Conservation (phyloP, 2,329 filamentous ascomycete genomes). For the Thelonectria olida region DNA sequence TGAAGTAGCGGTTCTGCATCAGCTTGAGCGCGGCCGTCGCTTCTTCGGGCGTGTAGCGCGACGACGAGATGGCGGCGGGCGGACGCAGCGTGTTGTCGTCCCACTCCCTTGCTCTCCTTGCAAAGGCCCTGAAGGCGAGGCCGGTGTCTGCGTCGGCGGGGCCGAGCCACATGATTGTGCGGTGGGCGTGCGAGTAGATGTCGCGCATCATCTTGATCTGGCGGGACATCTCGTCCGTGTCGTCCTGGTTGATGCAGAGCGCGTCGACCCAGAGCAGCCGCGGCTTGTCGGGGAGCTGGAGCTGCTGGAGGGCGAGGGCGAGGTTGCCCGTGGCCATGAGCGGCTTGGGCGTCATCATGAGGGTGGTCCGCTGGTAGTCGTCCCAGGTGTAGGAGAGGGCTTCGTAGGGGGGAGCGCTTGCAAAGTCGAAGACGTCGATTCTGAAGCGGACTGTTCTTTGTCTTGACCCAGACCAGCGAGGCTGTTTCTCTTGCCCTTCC, state of each 20-base stretch:
- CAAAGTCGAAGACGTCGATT: slow-evolving; percentile 9
- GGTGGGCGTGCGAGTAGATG: slow-evolving; percentile 8
- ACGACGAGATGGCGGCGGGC: slow-evolving; percentile 3
- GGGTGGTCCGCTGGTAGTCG: slow-evolving; percentile 9
- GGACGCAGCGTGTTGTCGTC: slow-evolving; percentile 6
- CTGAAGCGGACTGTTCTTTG: not conserved
- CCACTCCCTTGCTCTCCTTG: not conserved
- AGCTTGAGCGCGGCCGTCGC: slow-evolving; percentile 3
- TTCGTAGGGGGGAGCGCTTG: slow-evolving; percentile 2
- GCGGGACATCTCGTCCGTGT: slow-evolving; percentile 4
- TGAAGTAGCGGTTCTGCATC: slow-evolving; percentile 9
- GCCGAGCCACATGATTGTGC: slow-evolving; percentile 11
- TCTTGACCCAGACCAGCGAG: too few relatives aligned
- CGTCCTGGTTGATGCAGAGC: slow-evolving; percentile 8
- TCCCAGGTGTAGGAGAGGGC: slow-evolving; percentile 8
- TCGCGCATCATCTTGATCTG: slow-evolving; percentile 11
- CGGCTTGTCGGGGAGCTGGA: not conserved
- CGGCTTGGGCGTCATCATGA: not conserved
- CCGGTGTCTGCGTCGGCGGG: not conserved
- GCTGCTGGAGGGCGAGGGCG: not conserved
- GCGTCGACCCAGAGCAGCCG: slow-evolving; percentile 10
- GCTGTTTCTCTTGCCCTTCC: too few relatives aligned
- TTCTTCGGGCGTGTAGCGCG: not conserved
- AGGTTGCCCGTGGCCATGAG: slow-evolving; percentile 7
- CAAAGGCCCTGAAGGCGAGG: slow-evolving; percentile 6